Conservation (phyloP, 2,329 filamentous ascomycete species). For the Amauroascus verrucosus region DNA sequence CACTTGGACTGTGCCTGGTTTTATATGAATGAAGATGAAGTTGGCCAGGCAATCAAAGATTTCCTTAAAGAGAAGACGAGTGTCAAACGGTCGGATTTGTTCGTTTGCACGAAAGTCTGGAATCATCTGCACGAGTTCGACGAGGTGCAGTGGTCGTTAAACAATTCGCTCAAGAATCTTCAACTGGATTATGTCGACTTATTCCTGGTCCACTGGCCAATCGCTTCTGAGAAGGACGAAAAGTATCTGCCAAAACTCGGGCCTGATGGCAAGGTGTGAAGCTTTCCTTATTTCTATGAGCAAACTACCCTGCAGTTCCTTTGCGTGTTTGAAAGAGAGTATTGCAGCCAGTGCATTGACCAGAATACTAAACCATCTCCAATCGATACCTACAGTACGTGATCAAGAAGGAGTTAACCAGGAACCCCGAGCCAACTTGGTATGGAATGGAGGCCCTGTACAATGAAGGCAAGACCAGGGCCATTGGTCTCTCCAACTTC, state of each 20-base stretch:
- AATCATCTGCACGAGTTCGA: slow-evolving; percentile 43
- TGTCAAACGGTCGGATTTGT: slow-evolving; percentile 43
- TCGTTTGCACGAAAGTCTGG: slow-evolving; percentile 46
- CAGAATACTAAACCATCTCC: not conserved
- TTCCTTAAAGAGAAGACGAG: slow-evolving; percentile 43
- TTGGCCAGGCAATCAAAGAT: slow-evolving; percentile 44
- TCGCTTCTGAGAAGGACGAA: slow-evolving; percentile 43
- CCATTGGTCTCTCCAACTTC: slow-evolving; percentile 74
- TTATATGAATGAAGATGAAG: slow-evolving; percentile 46
- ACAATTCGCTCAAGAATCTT: slow-evolving; percentile 54
- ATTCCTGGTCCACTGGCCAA: slow-evolving; percentile 49
- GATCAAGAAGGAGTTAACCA: slow-evolving; percentile 54
- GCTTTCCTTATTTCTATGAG: slow-evolving; percentile 5
- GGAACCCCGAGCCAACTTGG: slow-evolving; percentile 55
- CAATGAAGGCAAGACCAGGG: slow-evolving; percentile 50
- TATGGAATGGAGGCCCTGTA: slow-evolving; percentile 56
- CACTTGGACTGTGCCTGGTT: slow-evolving; percentile 49
- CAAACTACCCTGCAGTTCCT: not conserved
- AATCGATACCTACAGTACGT: slow-evolving; percentile 36
- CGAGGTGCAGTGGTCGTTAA: slow-evolving; percentile 43
- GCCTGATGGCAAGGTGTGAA: slow-evolving; percentile 41
- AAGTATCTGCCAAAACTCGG: slow-evolving; percentile 39
- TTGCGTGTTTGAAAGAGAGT: slow-evolving; percentile 11
- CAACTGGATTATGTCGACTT: slow-evolving; percentile 61
- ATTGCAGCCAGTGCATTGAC: not conserved